Evolutionary conservation across 208 protist species (phyloP).

Genomic region (Trypanosoma avium): DNA sequence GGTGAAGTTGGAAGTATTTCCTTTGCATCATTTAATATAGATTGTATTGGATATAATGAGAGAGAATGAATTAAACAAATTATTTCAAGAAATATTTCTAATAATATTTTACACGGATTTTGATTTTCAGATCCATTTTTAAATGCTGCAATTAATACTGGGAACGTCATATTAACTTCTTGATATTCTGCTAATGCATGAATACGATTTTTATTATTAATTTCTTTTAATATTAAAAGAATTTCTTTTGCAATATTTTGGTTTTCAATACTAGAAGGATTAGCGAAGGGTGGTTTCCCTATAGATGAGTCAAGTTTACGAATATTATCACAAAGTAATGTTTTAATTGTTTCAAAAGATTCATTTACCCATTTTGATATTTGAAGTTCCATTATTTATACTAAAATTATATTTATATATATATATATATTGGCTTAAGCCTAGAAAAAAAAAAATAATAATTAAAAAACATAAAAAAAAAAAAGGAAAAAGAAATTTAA

Average conservation of each 20-base stretch:
- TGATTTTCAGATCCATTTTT: slow-evolving; percentile 41
- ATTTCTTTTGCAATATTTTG: slow-evolving; percentile 34
- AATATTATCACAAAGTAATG: slow-evolving; percentile 18
- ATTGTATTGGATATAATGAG: slow-evolving; percentile 61
- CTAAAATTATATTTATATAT: no score
- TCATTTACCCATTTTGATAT: not conserved
- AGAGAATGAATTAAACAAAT: slow-evolving; percentile 36
- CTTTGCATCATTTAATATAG: slow-evolving; percentile 41
- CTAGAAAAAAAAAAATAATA: slow-evolving; percentile 1
- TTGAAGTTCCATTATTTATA: not conserved
- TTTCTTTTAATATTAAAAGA: not conserved
- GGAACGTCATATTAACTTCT: slow-evolving; percentile 63
- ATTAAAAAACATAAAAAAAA: slow-evolving; percentile 2
- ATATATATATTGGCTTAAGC: slow-evolving; percentile 8
- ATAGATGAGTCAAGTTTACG: slow-evolving; percentile 46
- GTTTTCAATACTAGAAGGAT: slow-evolving; percentile 21
- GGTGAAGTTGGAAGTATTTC: slow-evolving; percentile 38
- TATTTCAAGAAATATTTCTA: slow-evolving; percentile 37
- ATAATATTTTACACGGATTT: slow-evolving; percentile 47
- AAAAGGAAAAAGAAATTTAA: not conserved
- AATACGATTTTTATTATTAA: slow-evolving; percentile 26
- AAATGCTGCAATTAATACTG: slow-evolving; percentile 69
- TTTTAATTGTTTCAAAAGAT: slow-evolving; percentile 10
- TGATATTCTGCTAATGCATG: slow-evolving; percentile 20
- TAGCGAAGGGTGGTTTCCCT: slow-evolving; percentile 65